Evolutionary conservation across 176 grass and related monocot species (phyloP), one percentile per base, ranked within the genome.

Genomic region (Oryza meridionalis): DNA sequence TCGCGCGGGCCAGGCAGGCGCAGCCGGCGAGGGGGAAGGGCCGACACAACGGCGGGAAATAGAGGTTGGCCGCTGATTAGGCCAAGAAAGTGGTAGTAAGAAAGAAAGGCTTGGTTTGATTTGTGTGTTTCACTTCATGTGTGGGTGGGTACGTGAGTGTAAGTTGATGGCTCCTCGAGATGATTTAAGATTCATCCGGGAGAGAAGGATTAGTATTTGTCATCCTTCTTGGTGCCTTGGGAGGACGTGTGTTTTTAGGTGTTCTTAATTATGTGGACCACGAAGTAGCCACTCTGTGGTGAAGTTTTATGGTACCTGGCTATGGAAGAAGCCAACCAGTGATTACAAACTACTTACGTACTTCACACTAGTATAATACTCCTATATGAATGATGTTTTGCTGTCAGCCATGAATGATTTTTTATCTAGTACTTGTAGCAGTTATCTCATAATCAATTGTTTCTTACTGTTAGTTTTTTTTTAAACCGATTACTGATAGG

Each of bases 161-260:
- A 69, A 24, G 63, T 59, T 13, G 26, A 27, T 82, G 64, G 44
- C 83, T 94, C 90, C 77, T 94, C 86, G 93, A 86, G 93, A 94
- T 94, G 97, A 84, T 96, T 83, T 81, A 85, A 12, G 72, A 47
- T 90, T 94, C 91, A 94, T 99, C 97, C 97, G 90, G 93, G 93
- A 94, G 90, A 35, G 21, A 50, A 76, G 69, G 29, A 68, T 74
- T 44, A 58, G 10, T 77, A 43, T 73, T 51, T 64, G 61, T 12
- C 72, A 53, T 85, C 65, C 72, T 81, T 68, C 72, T 77, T 70
- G 14, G 26, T 78, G 35, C 38, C 72, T 69, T 29, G 22, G 49
- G 62, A 76, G 64, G 64, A 74, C 77, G 69, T 65, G 63, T 11
- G 62, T 37, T 62, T 69, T 50, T 51, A 29, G 38, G 27, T 90